A percentile compares a stretch with the other conserved stretches of the same genome.
Conservation (phyloP, 306 rosid species). For the Trifolium repens region DNA sequence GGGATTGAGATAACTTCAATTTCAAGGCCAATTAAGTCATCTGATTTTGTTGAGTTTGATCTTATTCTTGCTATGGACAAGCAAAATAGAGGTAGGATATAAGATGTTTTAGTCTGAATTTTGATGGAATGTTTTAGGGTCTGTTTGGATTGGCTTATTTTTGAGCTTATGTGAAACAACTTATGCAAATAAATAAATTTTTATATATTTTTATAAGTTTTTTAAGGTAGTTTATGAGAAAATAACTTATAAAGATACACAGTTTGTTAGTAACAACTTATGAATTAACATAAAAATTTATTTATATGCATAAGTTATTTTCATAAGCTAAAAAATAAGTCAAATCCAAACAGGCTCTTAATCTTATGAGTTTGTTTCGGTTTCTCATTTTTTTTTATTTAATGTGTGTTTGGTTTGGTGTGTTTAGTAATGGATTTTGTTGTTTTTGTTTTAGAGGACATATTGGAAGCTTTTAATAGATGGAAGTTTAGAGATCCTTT, state of each 20-base stretch:
- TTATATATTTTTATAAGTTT: too few relatives aligned
- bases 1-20: conserved; percentile 80
- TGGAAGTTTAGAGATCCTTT: conserved; percentile 68
- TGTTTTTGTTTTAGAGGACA: conserved; percentile 68
- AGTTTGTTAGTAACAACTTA: too few relatives aligned
- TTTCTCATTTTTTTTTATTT: background rate
- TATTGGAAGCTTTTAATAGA: conserved; percentile 66
- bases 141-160: too few relatives aligned
- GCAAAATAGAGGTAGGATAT: conserved; percentile 67
- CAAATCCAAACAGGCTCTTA: too few relatives aligned
- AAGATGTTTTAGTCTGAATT: conserved; percentile 1
- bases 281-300: too few relatives aligned
- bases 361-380: background rate
- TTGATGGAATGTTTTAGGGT: background rate
- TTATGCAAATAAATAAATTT: too few relatives aligned
- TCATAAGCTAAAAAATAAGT: too few relatives aligned
- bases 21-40: conserved; percentile 78
- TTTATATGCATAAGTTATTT: too few relatives aligned
- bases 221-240: too few relatives aligned
- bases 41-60: conserved; percentile 87
- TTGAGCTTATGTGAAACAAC: too few relatives aligned
- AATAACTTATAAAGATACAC: too few relatives aligned
- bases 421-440: conserved; percentile 28
- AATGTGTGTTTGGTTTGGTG: conserved; percentile 17
- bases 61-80: conserved; percentile 93